A percentile compares a stretch with the other conserved stretches of the same genome.
phyloP scores from a whole-genome alignment of 768 basidiomycete genomes.

The Suillus subluteus region DNA sequence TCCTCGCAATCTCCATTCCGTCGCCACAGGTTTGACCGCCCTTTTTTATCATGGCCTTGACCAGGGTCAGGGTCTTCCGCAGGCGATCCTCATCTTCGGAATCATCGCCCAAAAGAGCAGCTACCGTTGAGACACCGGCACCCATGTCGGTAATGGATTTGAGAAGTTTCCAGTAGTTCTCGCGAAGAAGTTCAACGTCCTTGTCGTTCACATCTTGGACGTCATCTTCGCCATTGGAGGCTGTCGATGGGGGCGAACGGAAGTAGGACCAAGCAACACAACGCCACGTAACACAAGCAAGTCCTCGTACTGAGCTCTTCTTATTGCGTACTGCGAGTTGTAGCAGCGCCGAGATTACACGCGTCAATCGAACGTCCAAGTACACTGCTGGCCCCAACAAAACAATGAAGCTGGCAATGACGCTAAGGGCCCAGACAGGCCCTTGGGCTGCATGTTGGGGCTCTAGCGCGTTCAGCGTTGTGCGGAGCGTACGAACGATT shows the following conservation, averaged over 20 bases:
- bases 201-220: conserved; percentile 22
- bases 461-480: conserved; percentile 57
- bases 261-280: conserved; percentile 67
- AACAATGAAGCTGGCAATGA: conserved; percentile 66
- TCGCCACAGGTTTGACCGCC: conserved; percentile 55
- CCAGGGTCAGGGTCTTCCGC: conserved; percentile 49
- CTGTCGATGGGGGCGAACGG: conserved; percentile 45
- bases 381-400: conserved; percentile 63
- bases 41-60: conserved; percentile 61
- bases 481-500: conserved; percentile 69
- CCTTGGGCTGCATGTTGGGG: conserved; percentile 70
- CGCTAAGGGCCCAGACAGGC: conserved; percentile 76
- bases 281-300: conserved; percentile 70
- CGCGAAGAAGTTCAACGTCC: conserved; percentile 33
- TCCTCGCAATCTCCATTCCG: conserved; percentile 53
- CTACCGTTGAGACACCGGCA: conserved; percentile 60
- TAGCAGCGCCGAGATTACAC: conserved; percentile 53
- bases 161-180: conserved; percentile 53
- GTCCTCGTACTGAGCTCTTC: conserved; percentile 64
- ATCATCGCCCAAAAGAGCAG: conserved; percentile 51
- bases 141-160: conserved; percentile 58
- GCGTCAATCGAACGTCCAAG: conserved; percentile 45
- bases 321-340: conserved; percentile 60
- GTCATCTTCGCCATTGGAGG: conserved; percentile 29
- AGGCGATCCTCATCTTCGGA: conserved; percentile 45